Evolutionary conservation across 345 rosid genomes (phyloP).

Genomic region (Reutealis trisperma): DNA sequence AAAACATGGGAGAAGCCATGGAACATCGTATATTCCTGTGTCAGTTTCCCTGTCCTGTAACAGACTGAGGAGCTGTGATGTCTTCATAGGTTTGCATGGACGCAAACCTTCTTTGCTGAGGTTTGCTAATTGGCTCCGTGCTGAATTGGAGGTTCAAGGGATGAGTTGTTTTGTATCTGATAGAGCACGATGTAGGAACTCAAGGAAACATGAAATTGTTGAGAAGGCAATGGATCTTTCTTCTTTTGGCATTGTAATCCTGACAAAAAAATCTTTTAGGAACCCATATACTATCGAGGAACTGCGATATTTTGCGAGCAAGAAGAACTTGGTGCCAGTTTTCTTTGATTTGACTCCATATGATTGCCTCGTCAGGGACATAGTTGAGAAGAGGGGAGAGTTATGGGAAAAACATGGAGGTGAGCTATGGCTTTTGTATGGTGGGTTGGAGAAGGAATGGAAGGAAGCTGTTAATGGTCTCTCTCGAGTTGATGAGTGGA

Average conservation of each 20-base stretch:
- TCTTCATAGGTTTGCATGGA: constrained; percentile 80
- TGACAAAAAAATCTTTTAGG: constrained; percentile 78
- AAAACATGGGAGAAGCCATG: constrained; percentile 44
- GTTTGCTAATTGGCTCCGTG: constrained; percentile 82
- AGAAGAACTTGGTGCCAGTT: constrained; percentile 90
- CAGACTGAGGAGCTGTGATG: constrained; percentile 77
- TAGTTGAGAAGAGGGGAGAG: constrained; percentile 91
- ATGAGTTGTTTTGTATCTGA: constrained; percentile 87
- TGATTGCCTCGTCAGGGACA: constrained; percentile 92
- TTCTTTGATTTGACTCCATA: constrained; percentile 76
- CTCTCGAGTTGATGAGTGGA: constrained; percentile 78
- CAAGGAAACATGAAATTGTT: constrained; percentile 60
- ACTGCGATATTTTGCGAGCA: constrained; percentile 67
- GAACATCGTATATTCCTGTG: constrained; percentile 41
- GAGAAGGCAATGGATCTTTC: constrained; percentile 88
- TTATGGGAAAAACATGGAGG: constrained; percentile 96
- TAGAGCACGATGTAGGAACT: constrained; percentile 70
- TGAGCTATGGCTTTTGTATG: constrained; percentile 76
- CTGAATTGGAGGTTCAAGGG: constrained; percentile 93
- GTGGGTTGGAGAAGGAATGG: constrained; percentile 94
- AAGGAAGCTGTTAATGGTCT: constrained; percentile 78
- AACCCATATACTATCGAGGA: constrained; percentile 88
- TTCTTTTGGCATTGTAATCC: constrained; percentile 75
- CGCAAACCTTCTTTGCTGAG: constrained; percentile 72
- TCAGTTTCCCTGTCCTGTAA: constrained; percentile 65